A percentile compares a stretch with the other conserved stretches of the same genome.
These are phyloP conservation scores for Keithomyces neogunnii DNA, from an alignment of 2,329 filamentous ascomycete species.

Conservation along the genomic window DNA sequence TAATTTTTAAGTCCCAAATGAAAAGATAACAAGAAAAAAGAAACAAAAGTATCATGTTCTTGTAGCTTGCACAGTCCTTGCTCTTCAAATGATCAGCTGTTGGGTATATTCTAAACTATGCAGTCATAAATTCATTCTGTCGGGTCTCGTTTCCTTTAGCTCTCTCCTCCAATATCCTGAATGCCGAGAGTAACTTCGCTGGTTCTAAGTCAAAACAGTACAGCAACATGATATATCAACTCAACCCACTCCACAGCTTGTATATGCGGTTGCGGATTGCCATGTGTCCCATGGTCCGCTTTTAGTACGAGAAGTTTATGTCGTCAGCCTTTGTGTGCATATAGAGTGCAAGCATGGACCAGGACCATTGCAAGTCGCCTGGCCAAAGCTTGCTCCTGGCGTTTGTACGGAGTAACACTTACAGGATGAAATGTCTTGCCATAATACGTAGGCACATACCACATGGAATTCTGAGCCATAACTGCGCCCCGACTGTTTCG, in stretches of 20 bases:
- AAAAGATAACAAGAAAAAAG: too few relatives aligned
- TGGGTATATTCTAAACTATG: too few relatives aligned
- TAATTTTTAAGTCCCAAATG: too few relatives aligned
- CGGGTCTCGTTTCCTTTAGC: too few relatives aligned
- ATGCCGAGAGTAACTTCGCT: not conserved
- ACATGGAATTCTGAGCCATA: constrained; percentile 27
- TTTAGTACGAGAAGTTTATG: not conserved
- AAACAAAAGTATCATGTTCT: too few relatives aligned
- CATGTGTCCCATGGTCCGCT: constrained; percentile 30
- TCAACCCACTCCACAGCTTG: constrained; percentile 11
- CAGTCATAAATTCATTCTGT: too few relatives aligned
- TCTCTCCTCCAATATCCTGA: too few relatives aligned
- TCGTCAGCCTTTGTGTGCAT: not conserved
- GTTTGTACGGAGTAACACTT: constrained; percentile 9
- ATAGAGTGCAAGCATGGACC: not conserved
- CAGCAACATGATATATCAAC: not conserved
- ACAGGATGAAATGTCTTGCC: constrained; percentile 38
- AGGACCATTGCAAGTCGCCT: not conserved
- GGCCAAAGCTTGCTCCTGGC: not conserved
- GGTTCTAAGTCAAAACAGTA: not conserved
- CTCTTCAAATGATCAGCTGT: too few relatives aligned
- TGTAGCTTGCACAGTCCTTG: too few relatives aligned
- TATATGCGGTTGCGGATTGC: constrained; percentile 21
- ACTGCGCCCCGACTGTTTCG: constrained; percentile 18
- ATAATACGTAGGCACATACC: constrained; percentile 38